Evolutionary conservation across 805 yeast species (phyloP), one percentile per base, ranked within the genome.

Genomic region (Candida suzukii): DNA sequence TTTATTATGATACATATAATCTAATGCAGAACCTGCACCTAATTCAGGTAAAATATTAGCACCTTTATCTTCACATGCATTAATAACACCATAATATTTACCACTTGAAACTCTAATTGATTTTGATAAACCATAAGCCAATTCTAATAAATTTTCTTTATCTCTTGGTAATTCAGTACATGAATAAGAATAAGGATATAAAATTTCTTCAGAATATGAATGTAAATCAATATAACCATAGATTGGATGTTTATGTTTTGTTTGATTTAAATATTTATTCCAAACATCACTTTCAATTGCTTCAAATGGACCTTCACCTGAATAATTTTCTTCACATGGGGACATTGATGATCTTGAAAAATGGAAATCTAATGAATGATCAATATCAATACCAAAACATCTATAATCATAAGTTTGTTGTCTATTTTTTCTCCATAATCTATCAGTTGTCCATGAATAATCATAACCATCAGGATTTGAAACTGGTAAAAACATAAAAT

Each of bases 401-500:
- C 71, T 61, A 9, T 83, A 77, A 38, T 73, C 58, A 38, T 68
- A 74, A 0, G 93, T 81, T 40, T 77, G 76, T 61, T 88, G 96
- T 46, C 95, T 71, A 60, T 87, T 88, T 54, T 88, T 88, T 36
- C 93, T 67, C 97, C 97, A 88, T 44, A 88, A 64, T 42, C 97
- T 67, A 57, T 88, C 95, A 22, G 64, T 54, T 2, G 68, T 70
- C 96, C 96, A 88, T 2, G 95, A 70, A 57, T 83, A 83, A 13
- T 70, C 85, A 57, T 88, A 88, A 0, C 97, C 97, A 61, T 88
- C 97, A 1, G 96, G 96, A 54, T 88, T 88, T 60, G 80, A 74
- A 12, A 87, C 85, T 0, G 97, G 97, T 25, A 88, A 70, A 48
- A 88, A 78, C 27, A 85, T 58, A 51, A 84, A 83, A 52, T 87